Evolutionary conservation across 345 rosid genomes (phyloP).

Genomic region (Eutrema heterophyllum): DNA sequence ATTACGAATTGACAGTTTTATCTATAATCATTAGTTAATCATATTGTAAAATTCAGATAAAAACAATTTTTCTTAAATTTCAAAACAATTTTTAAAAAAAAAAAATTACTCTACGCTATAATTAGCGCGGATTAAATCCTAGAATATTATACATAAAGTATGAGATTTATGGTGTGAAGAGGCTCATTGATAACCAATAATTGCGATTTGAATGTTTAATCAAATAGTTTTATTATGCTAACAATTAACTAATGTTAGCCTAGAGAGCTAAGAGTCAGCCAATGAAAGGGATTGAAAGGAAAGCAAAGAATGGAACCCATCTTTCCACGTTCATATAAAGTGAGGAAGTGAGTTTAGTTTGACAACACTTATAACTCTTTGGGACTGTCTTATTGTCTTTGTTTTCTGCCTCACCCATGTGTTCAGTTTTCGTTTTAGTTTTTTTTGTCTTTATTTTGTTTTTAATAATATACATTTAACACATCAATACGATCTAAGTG

Average conservation of each 20-base stretch:
- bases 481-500: slow-evolving; percentile 11
- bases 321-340: slow-evolving; percentile 28
- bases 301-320: slow-evolving; percentile 25
- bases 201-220: slow-evolving; percentile 6
- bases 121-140: too few species aligned
- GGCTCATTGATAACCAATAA: slow-evolving; percentile 17
- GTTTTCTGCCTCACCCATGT: slow-evolving; percentile 22
- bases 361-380: slow-evolving; percentile 29
- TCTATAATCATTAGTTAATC: too few species aligned
- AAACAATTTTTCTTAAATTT: too few species aligned
- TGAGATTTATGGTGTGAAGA: slow-evolving; percentile 22
- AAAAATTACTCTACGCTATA: too few species aligned
- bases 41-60: too few species aligned
- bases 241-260: background rate
- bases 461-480: background rate
- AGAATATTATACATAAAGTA: background rate
- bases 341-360: slow-evolving; percentile 27
- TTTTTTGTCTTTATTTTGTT: slow-evolving; percentile 4
- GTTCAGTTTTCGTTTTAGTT: slow-evolving; percentile 14
- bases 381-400: slow-evolving; percentile 26
- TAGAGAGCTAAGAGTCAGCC: slow-evolving; percentile 10
- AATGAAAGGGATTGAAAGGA: slow-evolving; percentile 23
- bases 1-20: too few species aligned
- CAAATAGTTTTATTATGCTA: background rate
- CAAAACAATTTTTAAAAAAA: too few species aligned